Evolutionary conservation across 129 eudicot species (phyloP).

Genomic region (Deinandra increscens): DNA sequence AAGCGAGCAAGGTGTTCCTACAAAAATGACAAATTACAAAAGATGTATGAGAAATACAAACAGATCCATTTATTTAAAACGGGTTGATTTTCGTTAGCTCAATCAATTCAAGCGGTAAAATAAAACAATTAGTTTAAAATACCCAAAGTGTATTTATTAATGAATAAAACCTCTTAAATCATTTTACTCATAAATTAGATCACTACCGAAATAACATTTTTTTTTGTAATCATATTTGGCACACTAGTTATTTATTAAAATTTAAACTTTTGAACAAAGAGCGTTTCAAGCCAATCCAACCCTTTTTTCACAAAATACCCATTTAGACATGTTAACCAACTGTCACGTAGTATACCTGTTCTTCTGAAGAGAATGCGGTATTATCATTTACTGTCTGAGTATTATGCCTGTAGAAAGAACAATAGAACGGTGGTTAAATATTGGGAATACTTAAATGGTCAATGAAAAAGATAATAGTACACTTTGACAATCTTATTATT

Average conservation of each 20-base stretch:
- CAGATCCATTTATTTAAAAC: background rate
- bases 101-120: background rate
- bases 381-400: constrained; percentile 50
- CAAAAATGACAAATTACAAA: constrained; percentile 19
- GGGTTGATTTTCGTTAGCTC: background rate
- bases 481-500: constrained; percentile 30
- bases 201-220: background rate
- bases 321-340: background rate
- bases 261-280: background rate
- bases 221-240: background rate
- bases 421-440: background rate
- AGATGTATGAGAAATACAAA: background rate
- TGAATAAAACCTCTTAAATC: background rate
- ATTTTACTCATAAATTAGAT: background rate
- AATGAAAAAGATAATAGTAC: background rate
- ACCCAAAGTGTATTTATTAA: background rate
- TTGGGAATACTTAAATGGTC: constrained; percentile 7
- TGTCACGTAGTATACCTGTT: constrained; percentile 44
- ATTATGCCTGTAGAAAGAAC: constrained; percentile 44
- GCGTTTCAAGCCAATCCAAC: background rate
- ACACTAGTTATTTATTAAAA: background rate
- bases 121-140: background rate
- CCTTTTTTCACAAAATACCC: background rate
- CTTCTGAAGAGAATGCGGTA: constrained; percentile 43
- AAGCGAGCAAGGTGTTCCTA: constrained; percentile 64